Conservation (phyloP, 768 basidiomycete species). For the Amyloporia xantha region DNA sequence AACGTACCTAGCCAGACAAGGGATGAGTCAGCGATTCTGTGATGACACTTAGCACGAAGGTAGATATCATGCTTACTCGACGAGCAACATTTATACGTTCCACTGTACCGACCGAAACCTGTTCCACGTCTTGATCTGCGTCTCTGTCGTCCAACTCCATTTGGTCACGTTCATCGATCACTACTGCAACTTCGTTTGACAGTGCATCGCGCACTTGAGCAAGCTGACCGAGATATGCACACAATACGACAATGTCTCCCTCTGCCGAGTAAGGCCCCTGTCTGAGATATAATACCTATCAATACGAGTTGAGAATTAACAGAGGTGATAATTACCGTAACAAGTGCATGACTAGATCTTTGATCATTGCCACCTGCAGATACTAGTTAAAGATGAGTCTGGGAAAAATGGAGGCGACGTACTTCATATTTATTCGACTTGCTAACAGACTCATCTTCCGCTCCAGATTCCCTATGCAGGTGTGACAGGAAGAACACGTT, state of each 20-base stretch:
- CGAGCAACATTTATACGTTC: constrained; percentile 49
- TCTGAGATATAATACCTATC: too few relatives aligned
- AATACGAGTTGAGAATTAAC: neutral
- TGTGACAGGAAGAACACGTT: constrained; percentile 69
- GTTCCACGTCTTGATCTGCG: constrained; percentile 31
- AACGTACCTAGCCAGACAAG: too few relatives aligned
- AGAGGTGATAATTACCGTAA: constrained; percentile 33
- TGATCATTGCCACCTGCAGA: constrained; percentile 34
- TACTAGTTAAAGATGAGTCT: neutral
- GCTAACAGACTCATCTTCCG: constrained; percentile 55
- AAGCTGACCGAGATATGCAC: constrained; percentile 47
- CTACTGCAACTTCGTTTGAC: constrained; percentile 42
- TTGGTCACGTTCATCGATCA: constrained; percentile 66
- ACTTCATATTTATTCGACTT: constrained; percentile 69
- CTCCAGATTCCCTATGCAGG: constrained; percentile 50
- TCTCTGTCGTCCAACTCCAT: too few relatives aligned
- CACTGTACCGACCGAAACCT: constrained; percentile 19
- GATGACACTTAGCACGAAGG: too few relatives aligned
- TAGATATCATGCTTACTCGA: too few relatives aligned
- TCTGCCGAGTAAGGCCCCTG: constrained; percentile 37
- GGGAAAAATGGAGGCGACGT: neutral
- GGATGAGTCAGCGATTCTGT: too few relatives aligned
- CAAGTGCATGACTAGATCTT: constrained; percentile 46
- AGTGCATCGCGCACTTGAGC: constrained; percentile 36
- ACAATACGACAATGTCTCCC: constrained; percentile 49